phyloP scores from a whole-genome alignment of 306 rosid genomes.

The Prunus fruticosa region DNA sequence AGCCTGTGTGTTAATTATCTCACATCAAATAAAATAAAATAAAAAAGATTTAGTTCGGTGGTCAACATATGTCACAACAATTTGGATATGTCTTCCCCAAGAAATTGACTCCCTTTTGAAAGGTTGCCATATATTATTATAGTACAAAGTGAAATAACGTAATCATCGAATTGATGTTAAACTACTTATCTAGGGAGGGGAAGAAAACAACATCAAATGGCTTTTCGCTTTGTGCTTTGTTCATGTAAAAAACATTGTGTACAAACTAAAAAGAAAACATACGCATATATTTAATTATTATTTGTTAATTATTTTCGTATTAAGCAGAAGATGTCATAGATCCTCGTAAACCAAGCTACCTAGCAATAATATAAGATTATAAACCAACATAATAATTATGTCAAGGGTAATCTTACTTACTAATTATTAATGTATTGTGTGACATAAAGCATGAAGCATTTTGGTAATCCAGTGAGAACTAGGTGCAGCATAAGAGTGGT shows the following conservation, averaged over 20 bases:
- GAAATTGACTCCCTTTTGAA: not conserved
- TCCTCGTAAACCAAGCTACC: too few relatives aligned
- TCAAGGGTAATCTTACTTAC: too few relatives aligned
- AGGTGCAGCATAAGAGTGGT: not conserved
- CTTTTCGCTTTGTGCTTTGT: not conserved
- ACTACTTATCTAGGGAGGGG: too few relatives aligned
- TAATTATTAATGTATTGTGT: not conserved
- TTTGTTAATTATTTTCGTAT: too few relatives aligned
- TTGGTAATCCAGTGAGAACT: not conserved
- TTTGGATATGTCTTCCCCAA: not conserved
- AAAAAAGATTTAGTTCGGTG: not conserved
- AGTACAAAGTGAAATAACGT: not conserved
- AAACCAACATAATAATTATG: too few relatives aligned
- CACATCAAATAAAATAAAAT: not conserved
- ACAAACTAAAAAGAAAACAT: too few relatives aligned
- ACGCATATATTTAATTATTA: too few relatives aligned
- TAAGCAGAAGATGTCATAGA: too few relatives aligned
- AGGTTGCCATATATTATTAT: not conserved
- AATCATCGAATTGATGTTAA: not conserved
- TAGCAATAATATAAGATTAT: too few relatives aligned
- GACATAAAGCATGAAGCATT: not conserved
- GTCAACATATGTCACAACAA: not conserved
- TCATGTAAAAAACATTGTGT: not conserved
- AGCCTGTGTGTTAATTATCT: not conserved
- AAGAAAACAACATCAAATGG: not conserved